These are phyloP conservation scores for Leptomonas seymouri DNA, from an alignment of 208 protist genomes.

Conservation along the genomic window DNA sequence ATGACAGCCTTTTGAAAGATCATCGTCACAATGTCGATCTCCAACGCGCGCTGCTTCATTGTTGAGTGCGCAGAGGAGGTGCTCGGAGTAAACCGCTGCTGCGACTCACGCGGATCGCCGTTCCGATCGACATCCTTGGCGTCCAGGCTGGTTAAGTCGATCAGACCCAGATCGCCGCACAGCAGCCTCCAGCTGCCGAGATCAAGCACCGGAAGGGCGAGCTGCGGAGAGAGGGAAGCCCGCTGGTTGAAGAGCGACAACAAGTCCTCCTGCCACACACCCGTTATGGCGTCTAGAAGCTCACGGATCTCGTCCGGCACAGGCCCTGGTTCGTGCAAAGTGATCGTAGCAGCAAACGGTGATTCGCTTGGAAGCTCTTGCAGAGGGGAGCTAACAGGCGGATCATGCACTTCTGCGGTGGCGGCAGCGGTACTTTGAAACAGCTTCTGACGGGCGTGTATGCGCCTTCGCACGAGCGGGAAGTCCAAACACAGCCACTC, in stretches of 20 bases:
- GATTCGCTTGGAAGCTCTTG: not conserved
- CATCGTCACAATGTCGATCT: conserved; percentile 55
- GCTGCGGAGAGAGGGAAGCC: conserved; percentile 51
- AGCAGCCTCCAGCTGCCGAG: conserved; percentile 79
- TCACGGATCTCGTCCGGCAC: conserved; percentile 22
- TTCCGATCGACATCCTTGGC: conserved; percentile 1
- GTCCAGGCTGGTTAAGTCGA: conserved; percentile 31
- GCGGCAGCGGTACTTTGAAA: conserved; percentile 4
- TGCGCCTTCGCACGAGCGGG: conserved; percentile 34
- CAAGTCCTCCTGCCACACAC: conserved; percentile 53
- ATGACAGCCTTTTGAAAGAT: conserved; percentile 61
- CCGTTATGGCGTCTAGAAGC: conserved; percentile 6
- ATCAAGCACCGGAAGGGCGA: conserved; percentile 79
- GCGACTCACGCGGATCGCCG: not conserved
- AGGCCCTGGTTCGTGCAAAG: not conserved
- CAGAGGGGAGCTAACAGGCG: conserved; percentile 5
- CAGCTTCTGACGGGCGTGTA: conserved; percentile 35
- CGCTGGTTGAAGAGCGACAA: conserved; percentile 69
- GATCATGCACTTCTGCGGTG: not conserved
- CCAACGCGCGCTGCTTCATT: conserved; percentile 29
- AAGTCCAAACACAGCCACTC: conserved; percentile 52
- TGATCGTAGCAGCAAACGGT: not conserved
- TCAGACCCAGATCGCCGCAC: conserved; percentile 65
- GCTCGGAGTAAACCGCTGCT: not conserved
- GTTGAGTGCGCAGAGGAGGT: conserved; percentile 16